Evolutionary conservation across 164 flowering plant genomes (phyloP).

Genomic region (Macadamia tetraphylla): DNA sequence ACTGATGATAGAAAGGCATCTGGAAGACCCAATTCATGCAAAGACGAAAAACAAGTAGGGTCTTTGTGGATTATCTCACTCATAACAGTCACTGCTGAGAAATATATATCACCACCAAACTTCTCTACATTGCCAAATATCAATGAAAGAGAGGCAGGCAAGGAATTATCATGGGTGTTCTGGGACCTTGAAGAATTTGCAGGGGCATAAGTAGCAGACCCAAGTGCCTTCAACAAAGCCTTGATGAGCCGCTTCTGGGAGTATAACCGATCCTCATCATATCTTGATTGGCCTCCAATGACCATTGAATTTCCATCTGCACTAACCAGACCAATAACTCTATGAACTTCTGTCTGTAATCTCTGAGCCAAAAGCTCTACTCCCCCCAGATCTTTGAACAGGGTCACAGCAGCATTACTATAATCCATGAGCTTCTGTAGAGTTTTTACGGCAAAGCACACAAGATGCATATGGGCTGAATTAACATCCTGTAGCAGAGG

Average conservation of each 20-base stretch:
- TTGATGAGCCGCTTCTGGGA: conserved; percentile 82
- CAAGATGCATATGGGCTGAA: conserved; percentile 72
- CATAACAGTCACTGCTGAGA: conserved; percentile 94
- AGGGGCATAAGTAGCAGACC: conserved; percentile 93
- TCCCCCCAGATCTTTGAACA: conserved; percentile 90
- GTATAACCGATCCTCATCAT: conserved; percentile 45
- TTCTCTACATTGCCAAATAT: conserved; percentile 64
- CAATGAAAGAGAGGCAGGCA: conserved; percentile 64
- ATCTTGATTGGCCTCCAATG: conserved; percentile 38
- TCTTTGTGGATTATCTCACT: conserved; percentile 98
- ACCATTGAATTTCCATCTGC: conserved; percentile 41
- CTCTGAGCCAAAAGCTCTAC: conserved; percentile 80
- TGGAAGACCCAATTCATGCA: conserved; percentile 93
- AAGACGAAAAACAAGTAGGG: conserved; percentile 72
- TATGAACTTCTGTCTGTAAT: conserved; percentile 69
- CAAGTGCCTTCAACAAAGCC: conserved; percentile 87
- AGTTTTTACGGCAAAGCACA: conserved; percentile 84
- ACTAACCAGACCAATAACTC: conserved; percentile 47
- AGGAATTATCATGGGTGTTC: conserved; percentile 56
- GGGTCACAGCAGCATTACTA: conserved; percentile 86
- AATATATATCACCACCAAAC: conserved; percentile 97
- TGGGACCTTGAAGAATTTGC: conserved; percentile 61
- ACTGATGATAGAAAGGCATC: conserved; percentile 85
- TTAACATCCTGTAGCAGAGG: conserved; percentile 80
- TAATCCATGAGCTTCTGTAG: conserved; percentile 97